These are phyloP conservation scores for Cadophora sp. DNA, from an alignment of 2,329 filamentous ascomycete species.

Conservation along the genomic window DNA sequence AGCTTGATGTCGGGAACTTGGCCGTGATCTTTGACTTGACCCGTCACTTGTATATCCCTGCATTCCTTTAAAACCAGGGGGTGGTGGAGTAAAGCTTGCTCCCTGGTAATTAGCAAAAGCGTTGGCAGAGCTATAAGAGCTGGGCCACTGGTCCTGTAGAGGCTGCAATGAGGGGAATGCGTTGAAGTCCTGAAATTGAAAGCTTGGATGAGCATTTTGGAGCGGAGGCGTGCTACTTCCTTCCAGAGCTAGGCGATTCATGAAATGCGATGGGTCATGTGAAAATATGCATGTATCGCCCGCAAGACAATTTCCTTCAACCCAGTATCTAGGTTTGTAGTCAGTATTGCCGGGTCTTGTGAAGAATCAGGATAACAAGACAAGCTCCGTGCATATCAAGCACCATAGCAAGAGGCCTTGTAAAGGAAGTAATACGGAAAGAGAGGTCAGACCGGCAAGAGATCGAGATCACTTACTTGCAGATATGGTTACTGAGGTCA, in stretches of 20 bases:
- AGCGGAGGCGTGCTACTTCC: constrained; percentile 70
- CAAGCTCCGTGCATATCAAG: neutral
- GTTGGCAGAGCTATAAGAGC: constrained; percentile 49
- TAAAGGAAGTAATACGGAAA: neutral
- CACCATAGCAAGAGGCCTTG: neutral
- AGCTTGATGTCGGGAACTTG: constrained; percentile 80
- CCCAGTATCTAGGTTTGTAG: constrained; percentile 74
- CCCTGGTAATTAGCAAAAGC: constrained; percentile 60
- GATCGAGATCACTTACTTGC: constrained; percentile 74
- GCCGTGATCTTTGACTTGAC: constrained; percentile 79
- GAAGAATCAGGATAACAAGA: neutral
- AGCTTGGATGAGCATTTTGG: constrained; percentile 66
- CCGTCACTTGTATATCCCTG: constrained; percentile 62
- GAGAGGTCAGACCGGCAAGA: neutral
- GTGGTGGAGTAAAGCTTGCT: constrained; percentile 66
- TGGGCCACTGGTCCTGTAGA: constrained; percentile 63
- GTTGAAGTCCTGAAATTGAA: constrained; percentile 84
- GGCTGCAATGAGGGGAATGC: constrained; percentile 81
- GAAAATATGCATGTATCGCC: constrained; percentile 96
- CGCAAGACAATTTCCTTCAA: constrained; percentile 93
- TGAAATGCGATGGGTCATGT: constrained; percentile 87
- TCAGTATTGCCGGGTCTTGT: neutral
- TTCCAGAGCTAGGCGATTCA: constrained; percentile 80
- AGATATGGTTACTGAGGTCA: constrained; percentile 92
- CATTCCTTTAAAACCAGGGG: constrained; percentile 72